Evolutionary conservation across 2,329 filamentous ascomycete genomes (phyloP).

Genomic region (Aureobasidium sp.): DNA sequence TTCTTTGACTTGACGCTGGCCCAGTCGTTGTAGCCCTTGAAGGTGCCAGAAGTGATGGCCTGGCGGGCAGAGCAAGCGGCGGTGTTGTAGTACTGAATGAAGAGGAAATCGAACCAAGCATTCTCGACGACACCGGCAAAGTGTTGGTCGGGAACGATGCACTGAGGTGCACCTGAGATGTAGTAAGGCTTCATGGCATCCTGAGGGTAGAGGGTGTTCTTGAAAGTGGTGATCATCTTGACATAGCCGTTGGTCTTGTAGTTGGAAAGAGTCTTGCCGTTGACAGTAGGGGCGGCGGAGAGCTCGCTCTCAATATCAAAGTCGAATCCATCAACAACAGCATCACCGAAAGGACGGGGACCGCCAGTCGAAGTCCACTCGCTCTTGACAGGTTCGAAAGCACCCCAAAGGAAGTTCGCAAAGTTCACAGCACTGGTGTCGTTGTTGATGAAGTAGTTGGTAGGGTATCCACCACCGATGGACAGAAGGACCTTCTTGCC

Average conservation of each 20-base stretch:
- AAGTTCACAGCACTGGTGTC: constrained; percentile 42
- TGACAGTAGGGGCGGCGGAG: constrained; percentile 16
- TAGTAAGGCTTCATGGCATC: constrained; percentile 33
- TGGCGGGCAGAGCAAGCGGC: constrained; percentile 39
- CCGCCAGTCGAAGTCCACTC: constrained; percentile 23
- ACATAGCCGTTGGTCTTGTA: constrained; percentile 36
- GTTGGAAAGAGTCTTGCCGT: constrained; percentile 18
- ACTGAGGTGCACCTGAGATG: constrained; percentile 41
- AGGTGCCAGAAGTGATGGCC: constrained; percentile 21
- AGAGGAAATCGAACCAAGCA: constrained; percentile 36
- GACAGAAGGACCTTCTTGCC: constrained; percentile 66
- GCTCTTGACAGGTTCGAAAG: constrained; percentile 16
- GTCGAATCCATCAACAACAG: constrained; percentile 65
- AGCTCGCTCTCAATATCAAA: constrained; percentile 61
- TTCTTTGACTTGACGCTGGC: constrained; percentile 31
- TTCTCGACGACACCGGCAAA: constrained; percentile 32
- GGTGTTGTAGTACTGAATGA: constrained; percentile 39
- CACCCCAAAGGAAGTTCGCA: constrained; percentile 59
- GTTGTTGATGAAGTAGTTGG: constrained; percentile 36
- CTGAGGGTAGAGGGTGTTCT: constrained; percentile 28
- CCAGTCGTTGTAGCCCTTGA: constrained; percentile 42
- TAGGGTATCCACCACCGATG: constrained; percentile 62
- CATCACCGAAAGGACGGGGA: constrained; percentile 57
- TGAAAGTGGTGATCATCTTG: constrained; percentile 40
- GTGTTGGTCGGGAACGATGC: constrained; percentile 36